Base-by-base conservation (phyloP, 148 eudicot genomes). In the Pharnaceum exiguum region DNA sequence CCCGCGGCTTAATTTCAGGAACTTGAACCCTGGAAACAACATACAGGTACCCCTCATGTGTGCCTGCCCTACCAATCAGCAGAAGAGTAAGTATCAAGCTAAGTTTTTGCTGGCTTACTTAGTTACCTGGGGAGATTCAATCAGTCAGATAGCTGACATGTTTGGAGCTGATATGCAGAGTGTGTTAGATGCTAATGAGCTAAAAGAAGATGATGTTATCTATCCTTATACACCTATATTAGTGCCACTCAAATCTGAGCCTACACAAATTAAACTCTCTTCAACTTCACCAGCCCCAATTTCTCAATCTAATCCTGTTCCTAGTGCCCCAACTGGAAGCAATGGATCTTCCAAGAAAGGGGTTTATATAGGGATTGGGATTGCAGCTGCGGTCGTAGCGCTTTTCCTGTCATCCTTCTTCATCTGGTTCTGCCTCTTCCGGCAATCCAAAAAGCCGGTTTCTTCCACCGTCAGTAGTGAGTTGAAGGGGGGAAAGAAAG, bases 51-150 rank as follows among this genome's bases (percentile, higher is more conserved):
- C 97, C 0, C 26, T 83, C 30, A 71, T 77, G 70, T 86, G 97
- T 46, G 97, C 95, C 9, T 89, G 97, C 28, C 88, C 95, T 4
- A 66, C 89, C 5, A 3, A 39, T 7, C 62, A 70, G 19, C 97
- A 86, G 65, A 59, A 63, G 5, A 60, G 11, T 2, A 62, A 13
- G 2, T 51, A 26, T 2, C 82, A 85, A 3, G 51, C 69, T 55
- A 74, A 57, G 64, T 78, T 55, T 69, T 64, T 90, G 32, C 74
- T 86, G 35, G 55, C 76, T 15, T 86, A 82, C 59, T 55, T 75
- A 5, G 69, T 72, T 29, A 55, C 55, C 0, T 57, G 59, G 76
- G 74, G 76, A 0, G 80, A 90, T 24, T 15, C 2, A 11, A 0
- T 75, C 4, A 13, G 40, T 0, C 17, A 45, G 7, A 72, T 90